Base-by-base conservation (phyloP, 2,329 filamentous ascomycete species). In the Fusarium subtropicale region DNA sequence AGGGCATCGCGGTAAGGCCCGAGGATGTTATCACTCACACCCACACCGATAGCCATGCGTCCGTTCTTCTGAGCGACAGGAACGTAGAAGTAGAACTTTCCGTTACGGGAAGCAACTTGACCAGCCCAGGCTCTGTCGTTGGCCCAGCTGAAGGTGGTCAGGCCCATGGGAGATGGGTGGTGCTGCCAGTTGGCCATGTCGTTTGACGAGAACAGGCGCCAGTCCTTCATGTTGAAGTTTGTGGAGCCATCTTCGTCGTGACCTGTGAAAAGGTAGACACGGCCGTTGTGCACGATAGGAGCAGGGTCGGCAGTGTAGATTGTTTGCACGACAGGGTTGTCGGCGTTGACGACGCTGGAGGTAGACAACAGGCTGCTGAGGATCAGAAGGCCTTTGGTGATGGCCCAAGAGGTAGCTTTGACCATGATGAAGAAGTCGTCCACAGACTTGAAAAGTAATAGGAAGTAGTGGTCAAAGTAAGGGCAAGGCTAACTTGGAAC, bases 231-330 rank as follows among this genome's bases (percentile, higher is more conserved):
- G 58, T 74, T 65, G 52, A 80, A 81, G 31, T 69, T 60, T 34
- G 79, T 81, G 9, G 69, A 71, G 1, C 70, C 72, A 1, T 78
- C 79, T 18, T 76, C 74, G 34, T 80, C 79, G 11, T 77, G 75
- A 15, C 79, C 78, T 1, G 78, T 69, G 22, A 81, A 65, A 22
- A 81, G 79, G 50, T 81, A 80, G 1, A 81, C 68, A 2, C 75
- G 79, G 46, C 77, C 67, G 48, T 77, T 76, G 51, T 79, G 73
- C 8, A 80, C 77, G n/a, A 81, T 58, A 2, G 79, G 79, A 6
- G 78, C 79, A 28, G 79, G 79, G 33, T 81, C 79, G 12, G 78
- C 79, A 7, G 80, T 80, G 61, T 79, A 81, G 50, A 80, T n/a
- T 2, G 44, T 44, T n/a, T 63, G 57, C 3, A 62, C 47, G 3